phyloP scores from a whole-genome alignment of 2,329 filamentous ascomycete species.

The Aspergillus pseudoglaucus region DNA sequence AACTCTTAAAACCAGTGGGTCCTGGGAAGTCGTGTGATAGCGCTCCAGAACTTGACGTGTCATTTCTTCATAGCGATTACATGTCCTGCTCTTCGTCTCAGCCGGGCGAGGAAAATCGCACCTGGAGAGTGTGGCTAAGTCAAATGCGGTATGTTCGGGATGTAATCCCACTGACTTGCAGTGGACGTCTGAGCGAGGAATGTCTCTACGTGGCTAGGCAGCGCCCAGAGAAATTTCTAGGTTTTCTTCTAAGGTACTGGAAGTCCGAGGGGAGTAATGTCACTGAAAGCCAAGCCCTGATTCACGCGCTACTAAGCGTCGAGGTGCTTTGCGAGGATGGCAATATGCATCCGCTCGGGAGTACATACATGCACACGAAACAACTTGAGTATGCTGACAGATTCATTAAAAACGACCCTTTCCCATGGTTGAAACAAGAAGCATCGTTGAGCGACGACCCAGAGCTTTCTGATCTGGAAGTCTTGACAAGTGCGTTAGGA shows the following conservation, averaged over 20 bases:
- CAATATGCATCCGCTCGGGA: neutral
- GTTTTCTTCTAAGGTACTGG: slow-evolving; percentile 5
- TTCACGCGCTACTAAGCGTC: neutral
- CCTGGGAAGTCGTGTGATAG: neutral
- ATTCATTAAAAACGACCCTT: slow-evolving; percentile 3
- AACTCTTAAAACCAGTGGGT: slow-evolving; percentile 1
- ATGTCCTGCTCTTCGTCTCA: neutral
- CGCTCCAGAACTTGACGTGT: neutral
- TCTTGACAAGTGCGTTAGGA: neutral
- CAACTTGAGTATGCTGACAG: neutral
- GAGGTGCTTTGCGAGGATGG: slow-evolving; percentile 7
- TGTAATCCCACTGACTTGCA: neutral
- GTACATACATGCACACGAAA: slow-evolving; percentile 3
- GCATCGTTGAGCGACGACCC: neutral
- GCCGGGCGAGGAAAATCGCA: slow-evolving; percentile 1
- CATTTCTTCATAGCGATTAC: slow-evolving; percentile 3
- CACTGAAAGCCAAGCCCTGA: neutral
- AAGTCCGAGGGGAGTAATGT: neutral
- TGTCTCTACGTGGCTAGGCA: slow-evolving; percentile 2
- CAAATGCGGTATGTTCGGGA: slow-evolving; percentile 2
- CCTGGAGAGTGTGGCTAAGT: slow-evolving; percentile 5
- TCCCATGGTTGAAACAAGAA: slow-evolving; percentile 6
- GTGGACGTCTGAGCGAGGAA: slow-evolving; percentile 1
- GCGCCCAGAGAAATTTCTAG: slow-evolving; percentile 3
- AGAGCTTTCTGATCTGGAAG: neutral